A percentile compares a stretch with the other conserved stretches of the same genome.
phyloP scores from a whole-genome alignment of 2,329 filamentous ascomycete species.

The Fusarium newnesense region DNA sequence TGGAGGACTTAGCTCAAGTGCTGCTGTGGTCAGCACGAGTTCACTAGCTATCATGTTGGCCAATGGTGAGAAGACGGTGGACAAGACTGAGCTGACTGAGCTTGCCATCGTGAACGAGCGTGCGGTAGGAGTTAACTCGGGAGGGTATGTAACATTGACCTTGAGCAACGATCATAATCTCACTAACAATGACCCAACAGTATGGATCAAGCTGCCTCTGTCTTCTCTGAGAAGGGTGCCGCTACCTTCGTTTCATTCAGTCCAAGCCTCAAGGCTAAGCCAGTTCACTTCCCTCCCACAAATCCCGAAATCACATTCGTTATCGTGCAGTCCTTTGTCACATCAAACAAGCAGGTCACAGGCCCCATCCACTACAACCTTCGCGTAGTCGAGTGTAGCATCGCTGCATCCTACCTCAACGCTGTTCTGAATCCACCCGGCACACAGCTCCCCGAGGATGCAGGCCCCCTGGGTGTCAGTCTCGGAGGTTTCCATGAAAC shows the following conservation, averaged over 20 bases:
- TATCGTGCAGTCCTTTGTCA: conserved; percentile 93
- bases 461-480: conserved; percentile 83
- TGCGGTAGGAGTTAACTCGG: conserved; percentile 94
- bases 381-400: conserved; percentile 92
- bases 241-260: conserved; percentile 92
- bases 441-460: conserved; percentile 76
- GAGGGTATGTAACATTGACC: conserved; percentile 69
- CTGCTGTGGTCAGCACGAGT: conserved; percentile 91
- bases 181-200: conserved; percentile 55
- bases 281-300: conserved; percentile 84
- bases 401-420: conserved; percentile 79
- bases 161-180: background rate
- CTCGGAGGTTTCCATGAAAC: conserved; percentile 88
- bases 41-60: conserved; percentile 88
- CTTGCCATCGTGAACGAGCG: conserved; percentile 95
- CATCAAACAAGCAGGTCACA: conserved; percentile 93
- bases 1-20: conserved; percentile 91
- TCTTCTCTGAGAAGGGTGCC: conserved; percentile 87
- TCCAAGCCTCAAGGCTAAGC: conserved; percentile 78
- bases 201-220: conserved; percentile 97
- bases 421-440: conserved; percentile 65
- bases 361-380: conserved; percentile 96
- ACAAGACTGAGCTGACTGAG: conserved; percentile 93
- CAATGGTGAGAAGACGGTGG: conserved; percentile 79
- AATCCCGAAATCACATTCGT: conserved; percentile 88